phyloP scores from a whole-genome alignment of 1,284 basidiomycete genomes.

The Ustilago crameri region DNA sequence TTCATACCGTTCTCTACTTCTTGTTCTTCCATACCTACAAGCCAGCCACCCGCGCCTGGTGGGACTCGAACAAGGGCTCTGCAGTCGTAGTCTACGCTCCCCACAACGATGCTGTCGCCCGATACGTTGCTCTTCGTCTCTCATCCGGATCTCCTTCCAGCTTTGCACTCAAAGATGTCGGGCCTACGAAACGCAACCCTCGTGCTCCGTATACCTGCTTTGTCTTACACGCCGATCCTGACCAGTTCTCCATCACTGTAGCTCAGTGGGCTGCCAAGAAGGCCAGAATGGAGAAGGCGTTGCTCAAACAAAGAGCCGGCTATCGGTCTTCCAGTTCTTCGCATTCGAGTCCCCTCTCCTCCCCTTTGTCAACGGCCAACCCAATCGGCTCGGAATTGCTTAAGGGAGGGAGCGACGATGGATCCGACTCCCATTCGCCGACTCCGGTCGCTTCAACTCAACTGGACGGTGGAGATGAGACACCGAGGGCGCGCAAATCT shows the following conservation, averaged over 20 bases:
- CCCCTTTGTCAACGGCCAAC: slow-evolving; percentile 21
- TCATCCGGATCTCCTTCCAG: slow-evolving; percentile 43
- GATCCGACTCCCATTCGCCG: slow-evolving; percentile 7
- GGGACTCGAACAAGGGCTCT: slow-evolving; percentile 41
- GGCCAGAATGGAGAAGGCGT: slow-evolving; percentile 38
- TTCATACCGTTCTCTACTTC: slow-evolving; percentile 35
- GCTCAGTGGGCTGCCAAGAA: slow-evolving; percentile 53
- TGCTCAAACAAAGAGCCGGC: slow-evolving; percentile 19
- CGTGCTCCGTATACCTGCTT: slow-evolving; percentile 52
- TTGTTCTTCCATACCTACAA: slow-evolving; percentile 32
- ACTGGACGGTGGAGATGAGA: slow-evolving; percentile 20
- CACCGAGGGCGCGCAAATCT: slow-evolving; percentile 13
- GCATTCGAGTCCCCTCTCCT: slow-evolving; percentile 25
- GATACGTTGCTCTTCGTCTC: slow-evolving; percentile 42
- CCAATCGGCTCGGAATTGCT: slow-evolving; percentile 13
- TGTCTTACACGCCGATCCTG: slow-evolving; percentile 41
- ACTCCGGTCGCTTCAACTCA: neutral
- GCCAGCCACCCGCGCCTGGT: slow-evolving; percentile 40
- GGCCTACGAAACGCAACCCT: slow-evolving; percentile 29
- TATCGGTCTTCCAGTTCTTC: slow-evolving; percentile 3
- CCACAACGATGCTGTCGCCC: slow-evolving; percentile 42
- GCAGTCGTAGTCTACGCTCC: slow-evolving; percentile 50
- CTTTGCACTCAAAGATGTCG: slow-evolving; percentile 40
- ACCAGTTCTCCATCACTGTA: slow-evolving; percentile 46
- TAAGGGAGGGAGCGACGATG: slow-evolving; percentile 12